Evolutionary conservation across 345 rosid species (phyloP), one percentile per base, ranked within the genome.

Genomic region (Sisymbrium altissimum): DNA sequence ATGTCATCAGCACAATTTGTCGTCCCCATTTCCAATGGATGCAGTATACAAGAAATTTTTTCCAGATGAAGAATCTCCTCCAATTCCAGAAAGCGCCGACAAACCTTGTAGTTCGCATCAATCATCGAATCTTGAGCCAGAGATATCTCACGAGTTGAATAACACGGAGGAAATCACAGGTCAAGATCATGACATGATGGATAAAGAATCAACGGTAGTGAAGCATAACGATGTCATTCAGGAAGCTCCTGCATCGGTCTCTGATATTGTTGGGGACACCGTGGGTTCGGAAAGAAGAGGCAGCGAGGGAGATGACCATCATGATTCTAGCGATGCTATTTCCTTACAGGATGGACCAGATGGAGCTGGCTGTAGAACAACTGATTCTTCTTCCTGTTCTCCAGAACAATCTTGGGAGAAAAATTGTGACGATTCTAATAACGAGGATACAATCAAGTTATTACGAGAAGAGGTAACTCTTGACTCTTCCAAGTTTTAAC

Each of bases 1-100:
- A 64, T 95, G 97, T 81, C 97, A 95, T 84, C 99, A 95, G 75
- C 93, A 92, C 54, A 87, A 79, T 70, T 81, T 92, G 67, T 87
- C 88, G 38, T 88, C 94, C 41, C 90, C 92, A 57, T 90, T 89
- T 82, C 96, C 96, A 62, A 83, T 95, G 96, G 90, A 86, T 43
- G 75, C 73, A 81, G 67, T 84, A 80, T 90, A 84, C 80, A 88
- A 84, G 71, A 83, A 86, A 50, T 79, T 76, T 38, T 55, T 81
- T 30, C 70, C 58, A 38, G 78, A 58, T 75, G 82, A 81, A 64
- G 87, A 82, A 46, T 80, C 81, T 66, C 64, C 81, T 36, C 32
- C 61, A 25, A 3, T 32, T 72, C 63, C 44, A 64, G 76, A 64
- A 72, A 43, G 27, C 5, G 35, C 76, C 33, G 64, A 70, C 36